Base-by-base conservation (phyloP, 495 filamentous ascomycete species). In the Parathielavia hyrcaniae region DNA sequence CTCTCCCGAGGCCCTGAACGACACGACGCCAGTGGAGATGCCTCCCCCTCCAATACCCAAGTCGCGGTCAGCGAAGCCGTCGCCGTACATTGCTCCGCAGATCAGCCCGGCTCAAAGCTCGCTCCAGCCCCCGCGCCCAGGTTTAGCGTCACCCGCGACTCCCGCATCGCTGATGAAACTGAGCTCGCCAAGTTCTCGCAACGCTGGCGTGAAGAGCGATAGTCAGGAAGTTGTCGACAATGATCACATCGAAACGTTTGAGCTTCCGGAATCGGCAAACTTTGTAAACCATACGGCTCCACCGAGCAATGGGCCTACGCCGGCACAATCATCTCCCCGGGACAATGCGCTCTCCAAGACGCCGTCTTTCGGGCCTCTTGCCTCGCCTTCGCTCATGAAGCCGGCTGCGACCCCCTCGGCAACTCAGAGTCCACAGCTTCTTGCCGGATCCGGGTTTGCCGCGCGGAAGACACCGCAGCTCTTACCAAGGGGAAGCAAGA, bases 121-220 rank as follows among this genome's bases (percentile, higher is more conserved):
- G 17, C 48, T 66, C 8, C 64, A 65, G 45, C 50, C 68, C 32
- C 16, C 46, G 16, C 60, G 71, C 9, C 66, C 68, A 8, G 70
- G 71, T 6, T 65, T 71, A 10, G 70, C 70, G 34, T 79, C 78
- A 10, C 85, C 90, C 16, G 89, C 87, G 19, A 93, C 90, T 2
- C 90, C 90, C 0, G 88, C 89, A 16, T 90, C 89, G n/a, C 69
- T 95, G 58, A 92, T 95, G 84, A 86, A 83, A 50, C 62, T 78
- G 38, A 64, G 65, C 32, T 78, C 77, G 22, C 78, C 79, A 12
- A 74, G 66, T 50, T 71, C 68, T 30, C 63, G 69, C 35, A 74
- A 65, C 52, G 58, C 67, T 1, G 59, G 66, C 3, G 61, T 65
- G 23, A 58, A 54, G 30, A 39, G 65, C 41, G 69, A 64, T 8